A percentile compares a stretch with the other conserved stretches of the same genome.
These are phyloP conservation scores for Truncatella angustata DNA, from an alignment of 2,329 filamentous ascomycete species.

Conservation along the genomic window DNA sequence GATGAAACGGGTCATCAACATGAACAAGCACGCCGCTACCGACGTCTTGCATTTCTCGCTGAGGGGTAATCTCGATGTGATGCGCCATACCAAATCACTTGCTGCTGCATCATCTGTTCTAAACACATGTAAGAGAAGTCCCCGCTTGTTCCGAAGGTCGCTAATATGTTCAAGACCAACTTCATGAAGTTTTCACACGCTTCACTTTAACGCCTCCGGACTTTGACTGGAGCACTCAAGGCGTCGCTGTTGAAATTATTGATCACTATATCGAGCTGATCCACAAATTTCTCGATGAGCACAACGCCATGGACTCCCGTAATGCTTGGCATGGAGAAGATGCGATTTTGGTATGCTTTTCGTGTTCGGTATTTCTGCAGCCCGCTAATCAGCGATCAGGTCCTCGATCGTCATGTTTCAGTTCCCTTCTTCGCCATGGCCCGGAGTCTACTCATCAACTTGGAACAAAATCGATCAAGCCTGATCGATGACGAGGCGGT, in stretches of 20 bases:
- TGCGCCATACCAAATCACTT: slow-evolving; percentile 44
- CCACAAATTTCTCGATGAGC: slow-evolving; percentile 37
- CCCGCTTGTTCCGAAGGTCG: background rate
- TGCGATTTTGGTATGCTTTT: slow-evolving; percentile 37
- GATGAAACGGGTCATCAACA: slow-evolving; percentile 47
- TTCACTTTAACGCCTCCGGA: slow-evolving; percentile 41
- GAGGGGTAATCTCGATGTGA: slow-evolving; percentile 48
- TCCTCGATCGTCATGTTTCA: slow-evolving; percentile 49
- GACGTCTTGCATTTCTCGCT: slow-evolving; percentile 51
- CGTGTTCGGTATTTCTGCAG: background rate
- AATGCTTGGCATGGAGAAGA: slow-evolving; percentile 44
- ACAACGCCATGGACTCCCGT: slow-evolving; percentile 27
- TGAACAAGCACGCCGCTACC: slow-evolving; percentile 52
- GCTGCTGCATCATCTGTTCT: slow-evolving; percentile 47
- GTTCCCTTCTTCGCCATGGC: slow-evolving; percentile 47
- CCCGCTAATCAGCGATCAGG: slow-evolving; percentile 19
- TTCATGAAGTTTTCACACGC: slow-evolving; percentile 50
- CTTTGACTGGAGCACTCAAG: slow-evolving; percentile 49
- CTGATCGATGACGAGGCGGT: slow-evolving; percentile 21
- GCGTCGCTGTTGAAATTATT: slow-evolving; percentile 43
- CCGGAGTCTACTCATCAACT: slow-evolving; percentile 33
- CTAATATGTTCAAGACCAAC: slow-evolving; percentile 34
- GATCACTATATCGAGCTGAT: slow-evolving; percentile 46
- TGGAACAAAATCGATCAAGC: slow-evolving; percentile 19
- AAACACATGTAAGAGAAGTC: slow-evolving; percentile 36